A percentile compares a stretch with the other conserved stretches of the same genome.
phyloP scores from a whole-genome alignment of 2,329 filamentous ascomycete species.

The Aspergillus calidoustus region DNA sequence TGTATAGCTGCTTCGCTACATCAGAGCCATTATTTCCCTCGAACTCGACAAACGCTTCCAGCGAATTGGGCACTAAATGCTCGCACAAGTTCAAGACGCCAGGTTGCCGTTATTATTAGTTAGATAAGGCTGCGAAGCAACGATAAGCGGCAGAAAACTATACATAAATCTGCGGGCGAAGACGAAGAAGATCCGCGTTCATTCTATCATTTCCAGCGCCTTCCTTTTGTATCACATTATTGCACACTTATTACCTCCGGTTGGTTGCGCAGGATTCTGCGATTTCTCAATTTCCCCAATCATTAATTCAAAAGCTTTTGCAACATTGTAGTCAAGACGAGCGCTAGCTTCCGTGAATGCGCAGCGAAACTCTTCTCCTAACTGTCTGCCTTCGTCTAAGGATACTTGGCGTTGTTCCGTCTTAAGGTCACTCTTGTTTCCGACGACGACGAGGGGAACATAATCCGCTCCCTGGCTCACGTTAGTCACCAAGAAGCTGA shows the following conservation, averaged over 20 bases:
- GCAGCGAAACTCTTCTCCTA: conserved; percentile 86
- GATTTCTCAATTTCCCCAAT: conserved; percentile 94
- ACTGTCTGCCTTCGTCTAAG: conserved; percentile 79
- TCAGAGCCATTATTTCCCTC: background rate
- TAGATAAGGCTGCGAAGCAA: background rate
- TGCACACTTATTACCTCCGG: conserved; percentile 77
- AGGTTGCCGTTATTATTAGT: no score
- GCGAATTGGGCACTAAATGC: background rate
- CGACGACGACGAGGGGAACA: conserved; percentile 91
- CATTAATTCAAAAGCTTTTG: conserved; percentile 89
- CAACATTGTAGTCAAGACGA: conserved; percentile 91
- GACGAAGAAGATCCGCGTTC: background rate
- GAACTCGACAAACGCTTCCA: background rate
- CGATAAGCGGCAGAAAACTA: no score
- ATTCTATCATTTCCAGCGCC: background rate
- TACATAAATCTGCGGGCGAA: background rate
- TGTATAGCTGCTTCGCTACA: background rate
- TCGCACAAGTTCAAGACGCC: no score
- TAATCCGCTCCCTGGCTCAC: conserved; percentile 77
- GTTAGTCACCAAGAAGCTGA: conserved; percentile 3
- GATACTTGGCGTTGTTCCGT: conserved; percentile 92
- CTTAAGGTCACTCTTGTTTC: conserved; percentile 94
- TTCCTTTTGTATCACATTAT: conserved; percentile 71
- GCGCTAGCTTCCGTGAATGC: conserved; percentile 95
- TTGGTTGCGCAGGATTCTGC: conserved; percentile 84